These are phyloP conservation scores for Aspergillus carbonarius DNA, from an alignment of 2,329 filamentous ascomycete genomes.

Conservation along the genomic window DNA sequence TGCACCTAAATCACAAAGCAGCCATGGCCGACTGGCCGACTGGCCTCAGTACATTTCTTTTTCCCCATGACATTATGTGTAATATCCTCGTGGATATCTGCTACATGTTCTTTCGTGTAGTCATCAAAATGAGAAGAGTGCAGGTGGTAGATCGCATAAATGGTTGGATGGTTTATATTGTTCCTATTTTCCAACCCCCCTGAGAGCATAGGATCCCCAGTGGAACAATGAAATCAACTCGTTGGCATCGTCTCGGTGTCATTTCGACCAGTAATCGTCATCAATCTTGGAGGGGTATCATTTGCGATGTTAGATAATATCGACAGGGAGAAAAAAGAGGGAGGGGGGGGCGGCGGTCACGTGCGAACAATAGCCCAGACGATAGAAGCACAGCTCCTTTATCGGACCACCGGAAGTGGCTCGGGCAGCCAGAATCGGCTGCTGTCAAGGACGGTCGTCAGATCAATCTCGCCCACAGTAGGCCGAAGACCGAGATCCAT, in stretches of 20 bases:
- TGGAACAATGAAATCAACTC: not conserved
- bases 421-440: slow-evolving; percentile 37
- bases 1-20: no score
- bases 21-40: no score
- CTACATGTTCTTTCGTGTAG: no score
- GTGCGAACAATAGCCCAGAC: not conserved
- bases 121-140: not conserved
- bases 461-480: slow-evolving; percentile 35
- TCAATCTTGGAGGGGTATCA: slow-evolving; percentile 10
- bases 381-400: slow-evolving; percentile 38
- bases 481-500: slow-evolving; percentile 45
- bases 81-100: no score
- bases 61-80: no score
- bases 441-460: slow-evolving; percentile 35
- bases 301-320: not conserved
- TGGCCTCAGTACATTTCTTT: no score
- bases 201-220: not conserved
- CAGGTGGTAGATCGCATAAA: not conserved
- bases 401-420: slow-evolving; percentile 20
- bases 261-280: slow-evolving; percentile 1
- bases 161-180: not conserved
- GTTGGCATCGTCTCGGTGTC: not conserved
- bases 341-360: no score
- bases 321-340: slow-evolving; percentile 1
- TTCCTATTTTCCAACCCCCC: not conserved